Conservation (phyloP, 306 rosid species). For the Acmispon strigosus region DNA sequence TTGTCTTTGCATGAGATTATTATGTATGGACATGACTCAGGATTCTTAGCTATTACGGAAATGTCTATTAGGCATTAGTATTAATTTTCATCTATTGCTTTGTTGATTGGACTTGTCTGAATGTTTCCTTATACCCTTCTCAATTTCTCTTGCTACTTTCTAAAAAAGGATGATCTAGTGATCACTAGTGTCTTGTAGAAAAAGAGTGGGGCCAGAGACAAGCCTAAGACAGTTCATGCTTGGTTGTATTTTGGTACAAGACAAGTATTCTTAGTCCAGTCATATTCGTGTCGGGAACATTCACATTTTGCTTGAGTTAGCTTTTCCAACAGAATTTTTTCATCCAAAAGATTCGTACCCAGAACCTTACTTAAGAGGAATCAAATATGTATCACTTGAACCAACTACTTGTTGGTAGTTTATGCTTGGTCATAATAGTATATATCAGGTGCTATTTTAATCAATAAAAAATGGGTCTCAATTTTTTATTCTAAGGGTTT, state of each 20-base stretch:
- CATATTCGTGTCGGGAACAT: too few relatives aligned
- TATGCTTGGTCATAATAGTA: background rate
- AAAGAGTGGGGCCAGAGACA: conserved; percentile 8
- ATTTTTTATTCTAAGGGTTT: background rate
- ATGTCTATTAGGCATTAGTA: background rate
- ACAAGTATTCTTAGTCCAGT: too few relatives aligned
- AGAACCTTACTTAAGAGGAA: too few relatives aligned
- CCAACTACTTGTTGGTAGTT: too few relatives aligned
- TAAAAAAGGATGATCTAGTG: conserved; percentile 12
- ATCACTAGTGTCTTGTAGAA: background rate
- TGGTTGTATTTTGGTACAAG: background rate
- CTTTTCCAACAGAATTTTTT: too few relatives aligned
- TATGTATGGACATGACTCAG: conserved; percentile 20
- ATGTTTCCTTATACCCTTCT: conserved; percentile 10
- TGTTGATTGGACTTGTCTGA: conserved; percentile 20
- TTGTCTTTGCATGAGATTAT: conserved; percentile 21
- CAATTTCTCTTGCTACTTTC: conserved; percentile 11
- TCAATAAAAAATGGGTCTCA: background rate
- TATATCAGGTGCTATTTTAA: background rate
- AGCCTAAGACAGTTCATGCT: conserved; percentile 7
- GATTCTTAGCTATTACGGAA: conserved; percentile 44
- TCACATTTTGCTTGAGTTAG: too few relatives aligned
- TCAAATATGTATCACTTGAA: too few relatives aligned
- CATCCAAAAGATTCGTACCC: too few relatives aligned
- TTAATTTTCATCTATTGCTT: conserved; percentile 17